These are phyloP conservation scores for Lupinus albus DNA, from an alignment of 306 rosid species.

Conservation along the genomic window DNA sequence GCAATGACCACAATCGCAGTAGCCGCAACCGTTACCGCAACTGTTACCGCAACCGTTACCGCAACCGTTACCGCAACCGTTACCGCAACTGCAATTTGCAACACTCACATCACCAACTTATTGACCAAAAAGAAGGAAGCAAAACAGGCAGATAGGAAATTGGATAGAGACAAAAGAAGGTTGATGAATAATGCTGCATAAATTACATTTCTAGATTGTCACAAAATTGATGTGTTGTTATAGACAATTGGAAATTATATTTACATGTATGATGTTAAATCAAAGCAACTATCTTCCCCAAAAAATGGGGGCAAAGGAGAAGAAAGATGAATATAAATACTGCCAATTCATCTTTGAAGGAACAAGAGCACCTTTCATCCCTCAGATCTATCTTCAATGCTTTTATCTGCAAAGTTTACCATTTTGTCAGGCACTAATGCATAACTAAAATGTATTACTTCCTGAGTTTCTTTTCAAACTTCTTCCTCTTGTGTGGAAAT, in stretches of 20 bases:
- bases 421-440: constrained; percentile 38
- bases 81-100: too few relatives aligned
- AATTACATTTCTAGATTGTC: constrained; percentile 35
- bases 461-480: constrained; percentile 12
- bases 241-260: constrained; percentile 47
- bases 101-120: constrained; percentile 35
- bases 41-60: too few relatives aligned
- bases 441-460: constrained; percentile 32
- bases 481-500: constrained; percentile 30
- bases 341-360: constrained; percentile 30
- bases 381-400: constrained; percentile 17
- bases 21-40: too few relatives aligned
- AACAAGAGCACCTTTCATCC: constrained; percentile 12
- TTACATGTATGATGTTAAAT: constrained; percentile 52
- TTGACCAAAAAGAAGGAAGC: constrained; percentile 45
- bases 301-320: constrained; percentile 32
- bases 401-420: constrained; percentile 37
- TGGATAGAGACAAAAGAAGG: constrained; percentile 16
- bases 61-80: too few relatives aligned
- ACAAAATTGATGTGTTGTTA: constrained; percentile 53
- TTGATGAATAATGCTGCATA: constrained; percentile 28
- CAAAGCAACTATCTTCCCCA: constrained; percentile 45
- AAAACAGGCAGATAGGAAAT: constrained; percentile 44
- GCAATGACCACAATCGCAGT: too few relatives aligned
- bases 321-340: constrained; percentile 16